phyloP scores from a whole-genome alignment of 129 eudicot species.

The Pittosporum tobira region DNA sequence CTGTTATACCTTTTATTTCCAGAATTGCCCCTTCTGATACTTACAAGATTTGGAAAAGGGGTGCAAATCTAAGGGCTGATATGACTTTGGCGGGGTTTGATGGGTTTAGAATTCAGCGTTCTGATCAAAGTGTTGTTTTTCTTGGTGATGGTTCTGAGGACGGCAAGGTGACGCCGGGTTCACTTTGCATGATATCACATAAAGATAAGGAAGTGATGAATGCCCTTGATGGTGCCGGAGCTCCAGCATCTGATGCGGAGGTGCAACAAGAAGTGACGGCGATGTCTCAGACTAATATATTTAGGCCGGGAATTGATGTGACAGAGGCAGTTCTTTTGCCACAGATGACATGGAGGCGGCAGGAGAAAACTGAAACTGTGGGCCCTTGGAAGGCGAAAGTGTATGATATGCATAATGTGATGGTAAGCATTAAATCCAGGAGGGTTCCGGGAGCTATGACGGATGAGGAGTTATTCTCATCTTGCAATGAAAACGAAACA shows the following conservation, averaged over 20 bases:
- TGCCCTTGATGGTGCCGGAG: constrained; percentile 45
- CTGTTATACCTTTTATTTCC: constrained; percentile 42
- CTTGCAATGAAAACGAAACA: constrained; percentile 25
- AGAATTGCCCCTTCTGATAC: constrained; percentile 53
- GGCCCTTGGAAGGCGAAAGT: constrained; percentile 43
- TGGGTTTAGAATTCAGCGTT: constrained; percentile 40
- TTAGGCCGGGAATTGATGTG: constrained; percentile 44
- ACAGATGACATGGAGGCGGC: constrained; percentile 44
- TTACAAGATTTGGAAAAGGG: constrained; percentile 43
- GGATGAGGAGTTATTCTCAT: constrained; percentile 27
- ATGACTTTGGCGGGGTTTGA: constrained; percentile 53
- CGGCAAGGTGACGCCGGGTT: constrained; percentile 27
- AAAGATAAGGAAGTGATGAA: constrained; percentile 44
- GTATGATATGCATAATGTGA: constrained; percentile 53
- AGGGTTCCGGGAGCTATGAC: constrained; percentile 32
- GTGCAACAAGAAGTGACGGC: constrained; percentile 39
- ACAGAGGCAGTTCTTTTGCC: constrained; percentile 50
- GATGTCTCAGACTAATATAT: constrained; percentile 34
- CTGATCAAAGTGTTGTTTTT: constrained; percentile 36
- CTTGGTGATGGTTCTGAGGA: constrained; percentile 50
- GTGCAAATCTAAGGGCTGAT: constrained; percentile 43
- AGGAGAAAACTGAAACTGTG: constrained; percentile 35
- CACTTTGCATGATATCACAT: constrained; percentile 38
- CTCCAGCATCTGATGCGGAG: constrained; percentile 30
- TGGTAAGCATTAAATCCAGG: constrained; percentile 42